A percentile compares a stretch with the other conserved stretches of the same genome.
phyloP scores from a whole-genome alignment of 169 alveolate species.

The Cryptosporidium ubiquitum region DNA sequence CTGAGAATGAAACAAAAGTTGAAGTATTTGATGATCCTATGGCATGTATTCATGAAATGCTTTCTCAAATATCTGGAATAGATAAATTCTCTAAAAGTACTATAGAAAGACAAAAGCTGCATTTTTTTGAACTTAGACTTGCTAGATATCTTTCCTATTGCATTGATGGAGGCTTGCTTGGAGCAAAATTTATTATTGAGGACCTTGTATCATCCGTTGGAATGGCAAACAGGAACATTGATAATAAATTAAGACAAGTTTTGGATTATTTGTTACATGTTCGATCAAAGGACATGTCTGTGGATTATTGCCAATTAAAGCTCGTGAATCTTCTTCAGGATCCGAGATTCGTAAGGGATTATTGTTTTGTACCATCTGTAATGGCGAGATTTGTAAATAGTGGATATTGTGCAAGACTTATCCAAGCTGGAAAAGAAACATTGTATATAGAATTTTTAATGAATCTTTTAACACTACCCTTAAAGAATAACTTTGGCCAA shows the following conservation, averaged over 20 bases:
- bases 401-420: conserved; percentile 73
- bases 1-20: conserved; percentile 18
- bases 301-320: conserved; percentile 30
- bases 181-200: conserved; percentile 54
- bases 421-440: conserved; percentile 56
- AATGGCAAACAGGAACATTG: conserved; percentile 22
- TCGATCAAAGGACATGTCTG: conserved; percentile 53
- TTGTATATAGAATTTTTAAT: conserved; percentile 49
- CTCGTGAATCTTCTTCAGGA: conserved; percentile 31
- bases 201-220: conserved; percentile 58
- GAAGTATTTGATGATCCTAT: conserved; percentile 68
- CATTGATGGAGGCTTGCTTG: conserved; percentile 68
- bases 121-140: conserved; percentile 63
- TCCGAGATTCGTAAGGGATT: conserved; percentile 54
- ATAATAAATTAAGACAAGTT: conserved; percentile 59
- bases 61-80: conserved; percentile 43
- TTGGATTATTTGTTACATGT: conserved; percentile 60
- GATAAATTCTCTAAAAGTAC: conserved; percentile 46
- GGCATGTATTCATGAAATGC: conserved; percentile 67
- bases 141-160: conserved; percentile 69
- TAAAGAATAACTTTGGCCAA: conserved; percentile 38
- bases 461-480: conserved; percentile 42
- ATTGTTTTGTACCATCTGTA: conserved; percentile 51
- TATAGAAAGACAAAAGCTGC: conserved; percentile 11
- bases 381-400: conserved; percentile 71